These are phyloP conservation scores for Cicer judaicum DNA, from an alignment of 306 rosid species.

Conservation along the genomic window DNA sequence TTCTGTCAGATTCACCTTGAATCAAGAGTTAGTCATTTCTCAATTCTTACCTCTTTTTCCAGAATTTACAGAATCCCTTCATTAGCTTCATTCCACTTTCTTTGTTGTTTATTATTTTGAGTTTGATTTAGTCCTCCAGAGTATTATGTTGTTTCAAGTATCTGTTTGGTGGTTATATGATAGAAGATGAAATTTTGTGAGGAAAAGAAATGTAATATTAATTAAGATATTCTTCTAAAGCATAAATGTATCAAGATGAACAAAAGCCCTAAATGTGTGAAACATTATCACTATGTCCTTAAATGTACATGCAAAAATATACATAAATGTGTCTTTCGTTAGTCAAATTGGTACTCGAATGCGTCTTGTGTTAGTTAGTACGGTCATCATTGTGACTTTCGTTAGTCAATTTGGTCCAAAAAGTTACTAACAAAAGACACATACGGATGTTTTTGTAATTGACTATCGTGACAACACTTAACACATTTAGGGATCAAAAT, in stretches of 20 bases:
- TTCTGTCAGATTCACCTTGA: constrained; percentile 68
- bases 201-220: neutral
- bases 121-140: constrained; percentile 3
- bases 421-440: no score
- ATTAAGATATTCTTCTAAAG: neutral
- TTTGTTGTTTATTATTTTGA: neutral
- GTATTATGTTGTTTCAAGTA: neutral
- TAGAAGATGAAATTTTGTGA: constrained; percentile 1
- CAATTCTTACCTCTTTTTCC: neutral
- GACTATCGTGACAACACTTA: no score
- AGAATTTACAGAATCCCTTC: neutral
- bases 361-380: no score
- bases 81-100: neutral
- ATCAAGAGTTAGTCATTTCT: constrained; percentile 71
- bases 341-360: no score
- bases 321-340: no score
- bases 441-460: no score
- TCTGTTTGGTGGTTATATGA: neutral
- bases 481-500: no score
- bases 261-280: no score
- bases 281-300: no score
- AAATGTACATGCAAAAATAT: neutral
- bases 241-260: no score
- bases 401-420: no score
- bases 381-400: no score